Evolutionary conservation across 129 eudicot species (phyloP), one percentile per base, ranked within the genome.

Genomic region (Saussurea involucrata): DNA sequence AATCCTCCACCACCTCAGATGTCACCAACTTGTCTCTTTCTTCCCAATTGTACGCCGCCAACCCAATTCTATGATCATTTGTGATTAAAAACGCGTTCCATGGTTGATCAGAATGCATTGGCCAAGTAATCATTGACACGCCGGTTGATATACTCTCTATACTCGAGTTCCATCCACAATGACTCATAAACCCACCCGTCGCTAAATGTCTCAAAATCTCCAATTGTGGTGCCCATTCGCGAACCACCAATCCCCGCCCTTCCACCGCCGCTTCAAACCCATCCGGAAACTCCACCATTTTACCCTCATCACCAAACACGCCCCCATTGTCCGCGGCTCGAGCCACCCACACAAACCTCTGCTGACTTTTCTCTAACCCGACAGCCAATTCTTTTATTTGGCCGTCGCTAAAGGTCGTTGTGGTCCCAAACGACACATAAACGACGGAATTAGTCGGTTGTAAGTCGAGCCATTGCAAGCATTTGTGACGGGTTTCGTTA

Each of bases 91-190:
- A 25, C 0, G 90, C 85, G 24, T 90, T 90, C 63, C 66, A 33
- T 0, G 92, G 92, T 46, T 90, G 92, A 63, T 90, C 96, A 0
- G 84, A 72, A n/a, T 85, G 90, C 82, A 90, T 80, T 0, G 92
- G 96, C 96, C 96, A 90, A 0, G 96, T 60, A 4, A 80, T 85
- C 25, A 90, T 77, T 0, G 88, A 84, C 28, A 85, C 92, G 6
- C 92, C 92, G 15, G 29, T 63, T 8, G 79, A 69, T 17, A 90
- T 83, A 24, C 88, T 83, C 40, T 90, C 96, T 69, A 77, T 71
- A 31, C 88, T 76, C 0, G 96, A 90, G 75, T 85, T 90, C 92
- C 92, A 90, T 13, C 96, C 96, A 20, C 96, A 87, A 63, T 90
- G 92, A 63, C 88, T 90, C 83, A 90, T 42, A 66, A 90, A 90